Base-by-base conservation (phyloP, 2,329 filamentous ascomycete genomes). In the Macroventuria anomochaeta region DNA sequence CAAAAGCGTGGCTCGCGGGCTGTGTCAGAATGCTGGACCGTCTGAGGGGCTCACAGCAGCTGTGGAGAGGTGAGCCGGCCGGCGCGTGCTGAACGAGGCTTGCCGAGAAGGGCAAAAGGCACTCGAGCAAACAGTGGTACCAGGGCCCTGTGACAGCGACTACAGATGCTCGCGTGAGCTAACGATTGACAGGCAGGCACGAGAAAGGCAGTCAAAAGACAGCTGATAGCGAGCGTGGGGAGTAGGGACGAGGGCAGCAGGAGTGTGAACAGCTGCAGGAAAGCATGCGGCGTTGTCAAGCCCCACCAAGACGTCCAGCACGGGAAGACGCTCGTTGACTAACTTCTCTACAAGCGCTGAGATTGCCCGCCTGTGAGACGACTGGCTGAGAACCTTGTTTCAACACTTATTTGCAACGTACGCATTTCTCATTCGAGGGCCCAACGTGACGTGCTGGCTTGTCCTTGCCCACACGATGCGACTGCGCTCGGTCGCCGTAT, bases 11-110 rank as follows among this genome's bases (percentile, higher is more conserved):
- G 59, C 55, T 55, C 37, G 46, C 28, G 47, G 55, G 39, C 41
- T 43, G 68, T 65, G 66, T 69, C 64, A 68, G 63, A 46, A 55
- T 32, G 57, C 53, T 50, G 58, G 55, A 21, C 57, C 44, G 57
- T 47, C 52, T 55, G 63, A 68, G 67, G 67, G 62, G 62, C 62
- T 57, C 59, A 42, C 52, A 36, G 59, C 59, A 55, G 59, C 49
- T 62, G 57, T 59, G 60, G 54, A 57, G 44, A 57, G 52, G 54
- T 57, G 53, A 53, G 28, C 46, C 34, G 50, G 52, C 36, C 25
- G 64, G 70, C 64, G 68, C 61, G 63, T 69, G 68, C 61, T 40
- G 64, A 62, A 62, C 57, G 41, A 65, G 63, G 64, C 70, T 68
- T 71, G 65, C 61, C 65, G 59, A 59, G 49, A 65, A 56, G 51